Percentiles rank a stretch among this genome's conserved stretches.
Conservation (phyloP, 768 basidiomycete genomes). For the Tricholoma saponaceum region DNA sequence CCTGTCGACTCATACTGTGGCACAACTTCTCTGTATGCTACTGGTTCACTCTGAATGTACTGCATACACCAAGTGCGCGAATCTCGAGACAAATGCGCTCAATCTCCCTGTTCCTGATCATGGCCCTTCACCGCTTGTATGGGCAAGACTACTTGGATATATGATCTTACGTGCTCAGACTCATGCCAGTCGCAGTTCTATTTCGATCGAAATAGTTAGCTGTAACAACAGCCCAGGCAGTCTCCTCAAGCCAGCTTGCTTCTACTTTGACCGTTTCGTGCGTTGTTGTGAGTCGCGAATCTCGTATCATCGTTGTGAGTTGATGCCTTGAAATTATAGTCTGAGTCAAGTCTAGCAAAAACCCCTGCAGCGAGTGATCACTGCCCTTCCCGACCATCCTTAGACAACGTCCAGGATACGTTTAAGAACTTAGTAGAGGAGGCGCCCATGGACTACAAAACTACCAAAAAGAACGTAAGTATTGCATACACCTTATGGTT, state of each 20-base stretch:
- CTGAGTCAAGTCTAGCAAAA: slow-evolving; percentile 10
- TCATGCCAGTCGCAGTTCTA: background rate
- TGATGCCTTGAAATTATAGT: too few relatives aligned
- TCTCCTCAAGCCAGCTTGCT: background rate
- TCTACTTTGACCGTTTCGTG: background rate
- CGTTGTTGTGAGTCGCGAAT: background rate
- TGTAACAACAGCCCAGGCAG: too few relatives aligned
- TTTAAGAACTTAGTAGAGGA: slow-evolving; percentile 4
- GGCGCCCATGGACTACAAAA: slow-evolving; percentile 6
- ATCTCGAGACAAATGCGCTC: background rate
- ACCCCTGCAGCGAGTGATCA: slow-evolving; percentile 16
- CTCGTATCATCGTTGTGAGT: too few relatives aligned
- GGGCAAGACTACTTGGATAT: slow-evolving; percentile 2
- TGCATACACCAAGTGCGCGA: background rate
- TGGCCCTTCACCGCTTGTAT: too few relatives aligned
- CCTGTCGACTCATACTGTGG: too few relatives aligned
- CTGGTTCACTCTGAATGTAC: too few relatives aligned
- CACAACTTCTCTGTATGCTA: too few relatives aligned
- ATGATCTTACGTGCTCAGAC: slow-evolving; percentile 1
- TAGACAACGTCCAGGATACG: slow-evolving; percentile 7
- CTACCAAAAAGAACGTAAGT: slow-evolving; percentile 9
- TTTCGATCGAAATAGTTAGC: background rate
- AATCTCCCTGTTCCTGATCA: background rate
- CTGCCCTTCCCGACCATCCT: slow-evolving; percentile 15
- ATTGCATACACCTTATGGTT: background rate